phyloP scores from a whole-genome alignment of 441 rosid species.

The Raphanus hybrid region DNA sequence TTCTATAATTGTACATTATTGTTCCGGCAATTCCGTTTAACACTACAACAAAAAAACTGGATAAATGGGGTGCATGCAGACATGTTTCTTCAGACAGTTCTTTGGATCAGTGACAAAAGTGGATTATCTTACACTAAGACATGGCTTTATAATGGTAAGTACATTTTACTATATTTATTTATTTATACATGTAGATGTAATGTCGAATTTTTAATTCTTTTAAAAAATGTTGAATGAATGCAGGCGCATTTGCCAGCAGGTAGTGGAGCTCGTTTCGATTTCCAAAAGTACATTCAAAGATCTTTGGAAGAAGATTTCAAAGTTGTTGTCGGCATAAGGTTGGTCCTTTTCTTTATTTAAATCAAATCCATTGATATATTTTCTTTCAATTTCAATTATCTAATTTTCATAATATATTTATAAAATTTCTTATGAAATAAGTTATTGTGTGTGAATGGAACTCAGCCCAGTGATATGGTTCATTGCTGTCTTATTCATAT shows the following conservation, averaged over 20 bases:
- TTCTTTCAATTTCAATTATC: neutral
- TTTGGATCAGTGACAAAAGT: slow-evolving; percentile 79
- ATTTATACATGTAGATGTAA: neutral
- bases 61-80: slow-evolving; percentile 48
- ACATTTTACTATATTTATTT: neutral
- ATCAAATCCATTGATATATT: neutral
- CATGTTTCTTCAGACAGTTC: slow-evolving; percentile 97
- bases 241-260: slow-evolving; percentile 95
- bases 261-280: slow-evolving; percentile 74
- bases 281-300: slow-evolving; percentile 79
- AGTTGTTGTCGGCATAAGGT: slow-evolving; percentile 93
- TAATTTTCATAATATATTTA: neutral
- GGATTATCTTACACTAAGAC: slow-evolving; percentile 85
- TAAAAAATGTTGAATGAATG: neutral
- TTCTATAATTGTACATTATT: neutral
- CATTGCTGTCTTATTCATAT: slow-evolving; percentile 66
- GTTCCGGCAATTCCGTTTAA: neutral
- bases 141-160: slow-evolving; percentile 80
- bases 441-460: slow-evolving; percentile 30
- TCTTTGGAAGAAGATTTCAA: slow-evolving; percentile 90
- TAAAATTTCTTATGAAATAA: neutral
- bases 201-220: neutral
- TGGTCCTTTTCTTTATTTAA: slow-evolving; percentile 17
- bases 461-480: slow-evolving; percentile 85
- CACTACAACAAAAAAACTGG: neutral